Evolutionary conservation across 2,329 filamentous ascomycete genomes (phyloP).

Genomic region (Conoideocrella luteorostrata): DNA sequence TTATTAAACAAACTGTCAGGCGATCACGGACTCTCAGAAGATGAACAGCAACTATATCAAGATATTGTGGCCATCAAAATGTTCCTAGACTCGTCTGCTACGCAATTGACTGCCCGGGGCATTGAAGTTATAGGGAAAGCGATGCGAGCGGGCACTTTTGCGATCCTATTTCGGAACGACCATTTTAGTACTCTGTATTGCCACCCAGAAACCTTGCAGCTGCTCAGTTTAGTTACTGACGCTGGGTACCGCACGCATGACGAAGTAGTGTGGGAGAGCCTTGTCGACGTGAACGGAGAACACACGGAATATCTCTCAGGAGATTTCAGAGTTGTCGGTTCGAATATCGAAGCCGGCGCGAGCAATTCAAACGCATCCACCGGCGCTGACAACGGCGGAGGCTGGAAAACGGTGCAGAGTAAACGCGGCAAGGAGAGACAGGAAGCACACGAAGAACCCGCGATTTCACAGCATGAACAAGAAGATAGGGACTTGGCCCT

Average conservation of each 20-base stretch:
- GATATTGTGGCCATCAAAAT: constrained; percentile 80
- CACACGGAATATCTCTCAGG: constrained; percentile 80
- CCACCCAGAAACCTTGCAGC: constrained; percentile 67
- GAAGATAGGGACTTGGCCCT: constrained; percentile 84
- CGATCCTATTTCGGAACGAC: constrained; percentile 93
- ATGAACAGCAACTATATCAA: constrained; percentile 74
- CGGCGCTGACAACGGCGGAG: constrained; percentile 24
- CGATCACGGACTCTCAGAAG: constrained; percentile 49
- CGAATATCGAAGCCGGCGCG: constrained; percentile 18
- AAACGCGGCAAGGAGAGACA: constrained; percentile 22
- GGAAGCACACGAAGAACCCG: constrained; percentile 18
- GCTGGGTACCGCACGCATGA: constrained; percentile 82
- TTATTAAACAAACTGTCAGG: constrained; percentile 66
- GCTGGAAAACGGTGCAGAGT: constrained; percentile 50
- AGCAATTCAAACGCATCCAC: constrained; percentile 12
- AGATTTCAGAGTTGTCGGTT: constrained; percentile 81
- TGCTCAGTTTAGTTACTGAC: constrained; percentile 86
- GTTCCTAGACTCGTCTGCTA: constrained; percentile 74
- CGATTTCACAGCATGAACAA: constrained; percentile 50
- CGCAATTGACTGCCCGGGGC: constrained; percentile 79
- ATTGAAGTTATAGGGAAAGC: constrained; percentile 66
- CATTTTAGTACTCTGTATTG: constrained; percentile 94
- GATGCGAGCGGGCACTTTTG: constrained; percentile 70
- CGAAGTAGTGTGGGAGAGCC: constrained; percentile 92
- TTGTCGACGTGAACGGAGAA: constrained; percentile 82